Conservation (phyloP, 2,329 filamentous ascomycete species). For the Colletotrichum kahawae region DNA sequence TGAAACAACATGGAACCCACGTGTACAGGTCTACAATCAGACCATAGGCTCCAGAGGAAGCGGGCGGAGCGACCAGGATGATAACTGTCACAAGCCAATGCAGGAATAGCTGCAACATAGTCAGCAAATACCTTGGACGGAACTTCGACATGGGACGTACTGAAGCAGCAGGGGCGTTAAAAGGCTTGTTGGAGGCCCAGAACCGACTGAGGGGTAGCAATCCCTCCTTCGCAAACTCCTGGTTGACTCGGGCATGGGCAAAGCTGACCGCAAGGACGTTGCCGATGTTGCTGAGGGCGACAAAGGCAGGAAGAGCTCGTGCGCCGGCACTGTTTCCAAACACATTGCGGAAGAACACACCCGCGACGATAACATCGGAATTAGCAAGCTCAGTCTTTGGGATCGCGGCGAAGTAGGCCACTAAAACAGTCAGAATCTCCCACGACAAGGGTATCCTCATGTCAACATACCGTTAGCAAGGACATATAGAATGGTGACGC, state of each 20-base stretch:
- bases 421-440: background rate
- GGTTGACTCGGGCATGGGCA: conserved; percentile 62
- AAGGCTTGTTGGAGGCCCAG: conserved; percentile 73
- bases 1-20: conserved; percentile 41
- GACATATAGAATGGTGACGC: conserved; percentile 65
- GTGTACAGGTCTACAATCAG: background rate
- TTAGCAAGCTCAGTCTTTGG: conserved; percentile 61
- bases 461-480: conserved; percentile 54
- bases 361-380: conserved; percentile 65
- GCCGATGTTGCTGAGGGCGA: conserved; percentile 65
- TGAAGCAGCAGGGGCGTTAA: conserved; percentile 65
- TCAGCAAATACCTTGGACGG: conserved; percentile 4
- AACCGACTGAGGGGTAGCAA: conserved; percentile 69
- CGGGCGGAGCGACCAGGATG: conserved; percentile 69
- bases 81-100: conserved; percentile 71
- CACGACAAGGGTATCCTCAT: no score
- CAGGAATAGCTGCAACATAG: conserved; percentile 52
- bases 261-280: conserved; percentile 68
- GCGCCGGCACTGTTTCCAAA: conserved; percentile 61
- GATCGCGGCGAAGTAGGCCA: conserved; percentile 70
- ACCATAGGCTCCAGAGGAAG: conserved; percentile 66
- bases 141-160: conserved; percentile 31
- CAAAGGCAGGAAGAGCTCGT: conserved; percentile 56
- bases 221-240: conserved; percentile 74
- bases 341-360: conserved; percentile 65